A percentile compares a stretch with the other conserved stretches of the same genome.
These are phyloP conservation scores for Ceratocystis papillata DNA, from an alignment of 2,329 filamentous ascomycete species.

Conservation along the genomic window DNA sequence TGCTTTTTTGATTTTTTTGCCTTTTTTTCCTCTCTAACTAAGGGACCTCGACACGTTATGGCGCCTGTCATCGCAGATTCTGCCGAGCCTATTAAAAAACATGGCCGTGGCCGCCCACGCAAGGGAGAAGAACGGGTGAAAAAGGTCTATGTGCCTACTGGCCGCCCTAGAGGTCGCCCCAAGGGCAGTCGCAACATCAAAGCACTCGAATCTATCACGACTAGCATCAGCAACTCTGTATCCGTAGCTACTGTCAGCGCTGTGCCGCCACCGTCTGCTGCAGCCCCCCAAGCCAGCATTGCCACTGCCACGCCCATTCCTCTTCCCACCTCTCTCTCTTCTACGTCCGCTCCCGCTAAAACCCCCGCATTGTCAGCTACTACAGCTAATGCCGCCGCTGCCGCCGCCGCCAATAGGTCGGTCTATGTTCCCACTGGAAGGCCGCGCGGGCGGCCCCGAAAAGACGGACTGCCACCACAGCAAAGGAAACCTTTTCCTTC, in stretches of 20 bases:
- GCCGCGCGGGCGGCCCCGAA: constrained; percentile 41
- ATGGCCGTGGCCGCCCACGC: constrained; percentile 33
- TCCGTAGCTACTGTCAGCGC: neutral
- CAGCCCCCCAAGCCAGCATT: neutral
- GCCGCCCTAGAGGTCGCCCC: constrained; percentile 38
- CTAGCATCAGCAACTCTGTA: constrained; percentile 13
- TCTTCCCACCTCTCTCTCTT: neutral
- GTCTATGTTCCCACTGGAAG: constrained; percentile 35
- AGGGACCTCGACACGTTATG: constrained; percentile 21
- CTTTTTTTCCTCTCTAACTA: neutral
- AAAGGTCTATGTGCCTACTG: constrained; percentile 33
- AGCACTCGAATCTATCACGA: constrained; percentile 24
- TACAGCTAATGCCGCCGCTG: neutral
- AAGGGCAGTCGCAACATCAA: constrained; percentile 30
- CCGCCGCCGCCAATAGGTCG: constrained; percentile 28
- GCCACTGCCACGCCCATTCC: neutral
- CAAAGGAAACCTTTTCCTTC: neutral
- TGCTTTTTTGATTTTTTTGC: neutral
- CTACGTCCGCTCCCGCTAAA: no score
- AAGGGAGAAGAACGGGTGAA: constrained; percentile 36
- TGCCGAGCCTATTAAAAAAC: constrained; percentile 24
- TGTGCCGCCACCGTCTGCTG: neutral
- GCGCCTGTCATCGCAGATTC: constrained; percentile 25
- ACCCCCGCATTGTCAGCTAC: no score
- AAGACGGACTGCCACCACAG: constrained; percentile 29